Base-by-base conservation (phyloP, 2,329 filamentous ascomycete genomes). In the Arachnomyces sp. region DNA sequence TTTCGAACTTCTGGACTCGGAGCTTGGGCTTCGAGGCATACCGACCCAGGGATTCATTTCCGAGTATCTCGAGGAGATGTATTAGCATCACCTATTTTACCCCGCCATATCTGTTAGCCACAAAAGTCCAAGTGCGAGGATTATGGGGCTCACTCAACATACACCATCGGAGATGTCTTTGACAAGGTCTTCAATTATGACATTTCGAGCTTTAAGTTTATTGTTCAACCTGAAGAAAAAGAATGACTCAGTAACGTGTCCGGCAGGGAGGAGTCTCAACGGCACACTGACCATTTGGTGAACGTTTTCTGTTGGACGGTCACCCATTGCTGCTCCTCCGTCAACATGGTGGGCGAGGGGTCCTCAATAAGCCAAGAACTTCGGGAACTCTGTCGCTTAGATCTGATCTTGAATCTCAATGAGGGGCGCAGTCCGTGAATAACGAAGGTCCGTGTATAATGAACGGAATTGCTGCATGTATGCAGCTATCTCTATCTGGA, bases 231-330 rank as follows among this genome's bases (percentile, higher is more conserved):
- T 92, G 59, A 14, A 36, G 13, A 18, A 12, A 43, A 28, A 13
- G 29, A 25, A 31, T 18, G 30, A 36, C 14, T 32, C 6, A 13
- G 7, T 34, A 18, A 38, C 25, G 12, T 25, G 3, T 34, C 30
- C 40, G 32, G 34, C 35, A 43, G 9, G 16, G 21, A 37, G 7
- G 7, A 18, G 32, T 28, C 28, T 36, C 17, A 21, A 11, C 41
- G 30, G 34, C 34, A 17, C 3, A 48, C 52, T 7, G 36, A 86
- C 84, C 92, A 98, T 86, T 96, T 98, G 44, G 89, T 95, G 67
- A 98, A 98, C 18, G 92, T 98, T 77, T 96, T 98, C 66, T 96
- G 84, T 72, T 96, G 90, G 67, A 95, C 88, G 59, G 74, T 77
- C 55, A 80, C 71, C 76, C 77, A 80, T 65, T 76, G 73, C 68